Conservation (phyloP, 192 early-diverging fungal genomes). For the Pecoramyces ruminantium region DNA sequence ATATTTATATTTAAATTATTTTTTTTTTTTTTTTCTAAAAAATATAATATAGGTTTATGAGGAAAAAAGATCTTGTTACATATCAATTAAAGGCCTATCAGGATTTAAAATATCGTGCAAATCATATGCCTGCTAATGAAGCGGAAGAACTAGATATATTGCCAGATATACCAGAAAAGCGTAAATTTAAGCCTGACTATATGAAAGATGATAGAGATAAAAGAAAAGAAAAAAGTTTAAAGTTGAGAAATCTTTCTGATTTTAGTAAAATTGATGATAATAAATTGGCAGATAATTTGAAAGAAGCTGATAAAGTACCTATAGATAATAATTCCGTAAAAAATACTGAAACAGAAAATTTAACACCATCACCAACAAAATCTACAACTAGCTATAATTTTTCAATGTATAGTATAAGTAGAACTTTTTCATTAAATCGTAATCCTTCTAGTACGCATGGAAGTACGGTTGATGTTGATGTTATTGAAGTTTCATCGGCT, state of each 20-base stretch:
- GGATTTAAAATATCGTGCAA: neutral
- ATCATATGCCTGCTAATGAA: neutral
- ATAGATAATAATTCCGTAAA: neutral
- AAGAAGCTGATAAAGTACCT: neutral
- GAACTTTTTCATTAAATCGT: neutral
- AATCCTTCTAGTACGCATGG: neutral
- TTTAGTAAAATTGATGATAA: neutral
- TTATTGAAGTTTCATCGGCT: neutral
- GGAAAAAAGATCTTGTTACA: neutral
- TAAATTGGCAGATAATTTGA: neutral
- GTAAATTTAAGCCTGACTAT: neutral
- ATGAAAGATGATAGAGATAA: neutral
- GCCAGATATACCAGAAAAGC: neutral
- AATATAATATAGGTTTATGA: neutral
- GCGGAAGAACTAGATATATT: neutral
- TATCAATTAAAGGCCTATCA: neutral
- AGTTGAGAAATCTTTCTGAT: neutral
- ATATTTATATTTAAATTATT: too few relatives aligned
- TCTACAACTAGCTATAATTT: too few relatives aligned
- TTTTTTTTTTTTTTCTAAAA: too few relatives aligned
- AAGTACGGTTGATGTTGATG: neutral
- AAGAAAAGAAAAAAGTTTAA: neutral
- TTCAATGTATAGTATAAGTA: neutral
- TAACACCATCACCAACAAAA: too few relatives aligned
- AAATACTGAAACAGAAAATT: neutral